A percentile compares a stretch with the other conserved stretches of the same genome.
Evolutionary conservation across 306 rosid genomes (phyloP).

Genomic region (Gynostemma pentaphyllum): DNA sequence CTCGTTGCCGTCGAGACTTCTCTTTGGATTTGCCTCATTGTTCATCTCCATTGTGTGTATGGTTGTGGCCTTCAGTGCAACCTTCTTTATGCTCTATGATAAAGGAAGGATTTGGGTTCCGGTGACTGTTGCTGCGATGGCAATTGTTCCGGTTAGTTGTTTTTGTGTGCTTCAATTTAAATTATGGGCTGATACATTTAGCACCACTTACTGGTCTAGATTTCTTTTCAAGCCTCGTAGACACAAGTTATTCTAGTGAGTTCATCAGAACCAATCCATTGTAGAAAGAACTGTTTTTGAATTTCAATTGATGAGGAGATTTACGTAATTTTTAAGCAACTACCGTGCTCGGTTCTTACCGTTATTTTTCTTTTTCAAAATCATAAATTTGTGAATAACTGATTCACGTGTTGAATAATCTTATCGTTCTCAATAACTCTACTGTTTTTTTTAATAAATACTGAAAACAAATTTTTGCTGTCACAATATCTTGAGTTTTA

Average conservation of each 20-base stretch:
- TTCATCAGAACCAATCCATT: too few relatives aligned
- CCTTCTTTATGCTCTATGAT: neutral
- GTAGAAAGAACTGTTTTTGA: too few relatives aligned
- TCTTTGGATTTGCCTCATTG: neutral
- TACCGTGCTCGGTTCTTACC: too few relatives aligned
- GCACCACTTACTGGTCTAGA: constrained; percentile 1
- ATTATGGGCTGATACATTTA: neutral
- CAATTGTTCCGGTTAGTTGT: neutral
- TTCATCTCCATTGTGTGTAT: constrained; percentile 4
- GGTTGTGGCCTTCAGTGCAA: constrained; percentile 2
- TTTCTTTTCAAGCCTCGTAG: neutral
- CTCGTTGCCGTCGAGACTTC: neutral
- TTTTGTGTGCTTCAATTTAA: neutral
- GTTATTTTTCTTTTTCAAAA: too few relatives aligned
- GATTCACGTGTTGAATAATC: too few relatives aligned
- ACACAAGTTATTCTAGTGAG: neutral
- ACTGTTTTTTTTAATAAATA: too few relatives aligned
- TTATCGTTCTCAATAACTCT: too few relatives aligned
- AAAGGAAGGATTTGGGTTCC: neutral
- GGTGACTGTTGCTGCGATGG: neutral
- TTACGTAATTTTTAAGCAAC: too few relatives aligned
- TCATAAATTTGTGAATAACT: too few relatives aligned
- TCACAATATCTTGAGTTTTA: too few relatives aligned
- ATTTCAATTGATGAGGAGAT: too few relatives aligned
- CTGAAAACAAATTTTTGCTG: too few relatives aligned